phyloP scores from a whole-genome alignment of 1,284 basidiomycete genomes.

The Pascua guehoae region DNA sequence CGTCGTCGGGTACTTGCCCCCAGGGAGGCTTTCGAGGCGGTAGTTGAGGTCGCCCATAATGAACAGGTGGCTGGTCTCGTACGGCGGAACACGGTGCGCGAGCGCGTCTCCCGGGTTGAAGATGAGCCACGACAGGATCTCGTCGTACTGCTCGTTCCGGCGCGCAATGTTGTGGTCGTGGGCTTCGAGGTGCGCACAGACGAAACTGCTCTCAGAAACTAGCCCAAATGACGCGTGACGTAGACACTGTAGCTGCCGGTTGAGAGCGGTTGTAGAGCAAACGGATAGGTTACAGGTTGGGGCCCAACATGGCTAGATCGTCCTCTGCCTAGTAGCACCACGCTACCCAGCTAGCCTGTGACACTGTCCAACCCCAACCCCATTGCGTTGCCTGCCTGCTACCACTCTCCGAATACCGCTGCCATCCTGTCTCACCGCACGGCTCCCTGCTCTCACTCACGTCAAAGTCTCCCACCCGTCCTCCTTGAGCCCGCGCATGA shows the following conservation, averaged over 20 bases:
- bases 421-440: too few species aligned
- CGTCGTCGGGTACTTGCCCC: slow-evolving; percentile 33
- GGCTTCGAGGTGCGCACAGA: slow-evolving; percentile 84
- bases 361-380: too few species aligned
- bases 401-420: neutral
- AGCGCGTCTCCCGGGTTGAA: slow-evolving; percentile 61
- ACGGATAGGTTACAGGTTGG: too few species aligned
- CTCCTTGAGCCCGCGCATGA: slow-evolving; percentile 55
- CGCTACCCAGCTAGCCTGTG: too few species aligned
- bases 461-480: slow-evolving; percentile 71
- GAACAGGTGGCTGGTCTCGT: slow-evolving; percentile 77
- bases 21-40: slow-evolving; percentile 61
- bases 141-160: slow-evolving; percentile 75
- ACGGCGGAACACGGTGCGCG: slow-evolving; percentile 59
- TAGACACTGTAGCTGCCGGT: neutral
- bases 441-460: slow-evolving; percentile 54
- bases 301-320: too few species aligned
- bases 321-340: too few species aligned
- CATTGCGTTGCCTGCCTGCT: too few species aligned
- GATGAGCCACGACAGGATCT: slow-evolving; percentile 74
- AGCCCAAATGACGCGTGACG: neutral
- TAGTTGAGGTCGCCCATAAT: slow-evolving; percentile 89
- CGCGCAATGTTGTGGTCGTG: slow-evolving; percentile 67
- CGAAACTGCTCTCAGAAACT: slow-evolving; percentile 62
- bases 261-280: too few species aligned